Evolutionary conservation across 2,329 filamentous ascomycete species (phyloP).

Genomic region (Colletotrichum spinosum): DNA sequence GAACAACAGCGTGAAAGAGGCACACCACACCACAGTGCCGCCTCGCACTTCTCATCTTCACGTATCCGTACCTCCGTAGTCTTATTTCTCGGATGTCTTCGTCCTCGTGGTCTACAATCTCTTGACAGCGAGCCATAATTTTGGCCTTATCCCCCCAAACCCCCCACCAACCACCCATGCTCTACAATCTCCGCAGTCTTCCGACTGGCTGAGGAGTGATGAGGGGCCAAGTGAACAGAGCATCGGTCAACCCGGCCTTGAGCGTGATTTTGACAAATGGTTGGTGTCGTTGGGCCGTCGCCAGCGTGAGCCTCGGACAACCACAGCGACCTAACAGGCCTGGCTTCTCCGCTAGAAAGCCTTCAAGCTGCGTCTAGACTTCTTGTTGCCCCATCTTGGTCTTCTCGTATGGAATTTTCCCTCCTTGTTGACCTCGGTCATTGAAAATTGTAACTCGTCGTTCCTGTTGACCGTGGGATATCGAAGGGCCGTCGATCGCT

Average conservation of each 20-base stretch:
- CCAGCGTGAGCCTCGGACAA: not conserved
- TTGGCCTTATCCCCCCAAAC: not conserved
- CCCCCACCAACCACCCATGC: constrained; percentile 14
- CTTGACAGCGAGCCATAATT: constrained; percentile 11
- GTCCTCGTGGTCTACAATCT: not conserved
- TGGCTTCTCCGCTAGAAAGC: constrained; percentile 3
- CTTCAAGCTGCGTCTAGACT: constrained; percentile 1
- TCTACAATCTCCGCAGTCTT: constrained; percentile 25
- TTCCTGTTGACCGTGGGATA: too few relatives aligned
- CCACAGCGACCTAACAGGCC: not conserved
- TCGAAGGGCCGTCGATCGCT: too few relatives aligned
- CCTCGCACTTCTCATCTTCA: not conserved
- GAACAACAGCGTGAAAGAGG: not conserved
- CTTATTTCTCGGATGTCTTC: too few relatives aligned
- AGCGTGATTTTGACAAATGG: constrained; percentile 19
- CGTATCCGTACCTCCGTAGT: too few relatives aligned
- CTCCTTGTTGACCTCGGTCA: not conserved
- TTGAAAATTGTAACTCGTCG: not conserved
- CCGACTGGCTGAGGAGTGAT: constrained; percentile 34
- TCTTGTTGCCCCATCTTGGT: not conserved
- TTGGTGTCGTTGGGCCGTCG: constrained; percentile 4
- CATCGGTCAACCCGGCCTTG: constrained; percentile 28
- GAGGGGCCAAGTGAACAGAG: constrained; percentile 24
- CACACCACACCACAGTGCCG: not conserved
- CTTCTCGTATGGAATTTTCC: not conserved